Conservation (phyloP, 345 rosid species). For the Sonneratia caseolaris region DNA sequence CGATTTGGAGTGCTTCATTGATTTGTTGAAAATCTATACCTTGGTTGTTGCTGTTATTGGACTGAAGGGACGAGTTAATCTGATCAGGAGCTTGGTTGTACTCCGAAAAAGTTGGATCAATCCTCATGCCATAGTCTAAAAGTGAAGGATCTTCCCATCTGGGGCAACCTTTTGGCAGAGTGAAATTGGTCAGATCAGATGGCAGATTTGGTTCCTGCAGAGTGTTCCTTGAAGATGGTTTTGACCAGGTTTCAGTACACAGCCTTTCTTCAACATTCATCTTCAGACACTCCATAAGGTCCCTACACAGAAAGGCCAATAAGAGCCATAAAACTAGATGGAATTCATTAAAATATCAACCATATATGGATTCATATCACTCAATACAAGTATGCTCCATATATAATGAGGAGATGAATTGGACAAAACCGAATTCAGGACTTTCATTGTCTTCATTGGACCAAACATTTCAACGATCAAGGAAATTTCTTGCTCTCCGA, state of each 20-base stretch:
- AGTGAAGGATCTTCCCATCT: slow-evolving; percentile 55
- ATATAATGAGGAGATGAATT: background rate
- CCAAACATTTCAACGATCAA: background rate
- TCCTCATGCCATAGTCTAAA: slow-evolving; percentile 36
- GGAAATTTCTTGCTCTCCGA: background rate
- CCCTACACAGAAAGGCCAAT: background rate
- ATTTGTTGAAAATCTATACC: slow-evolving; percentile 23
- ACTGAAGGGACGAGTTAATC: slow-evolving; percentile 7
- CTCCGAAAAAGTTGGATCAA: slow-evolving; percentile 33
- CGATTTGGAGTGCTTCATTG: slow-evolving; percentile 27
- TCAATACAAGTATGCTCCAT: too few relatives aligned
- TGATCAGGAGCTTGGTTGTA: slow-evolving; percentile 24
- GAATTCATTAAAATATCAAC: too few relatives aligned
- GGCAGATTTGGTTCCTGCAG: slow-evolving; percentile 25
- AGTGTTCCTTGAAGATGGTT: slow-evolving; percentile 26
- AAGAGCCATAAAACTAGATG: too few relatives aligned
- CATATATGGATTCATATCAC: too few relatives aligned
- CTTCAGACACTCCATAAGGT: slow-evolving; percentile 12
- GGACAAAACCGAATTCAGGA: background rate
- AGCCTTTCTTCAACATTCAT: slow-evolving; percentile 57
- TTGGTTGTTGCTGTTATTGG: slow-evolving; percentile 22
- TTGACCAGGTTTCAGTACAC: slow-evolving; percentile 41
- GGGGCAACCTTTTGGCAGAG: slow-evolving; percentile 29
- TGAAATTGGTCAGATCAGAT: slow-evolving; percentile 23
- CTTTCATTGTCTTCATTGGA: background rate